These are phyloP conservation scores for Calycina herbarum DNA, from an alignment of 2,329 filamentous ascomycete genomes.

Conservation along the genomic window DNA sequence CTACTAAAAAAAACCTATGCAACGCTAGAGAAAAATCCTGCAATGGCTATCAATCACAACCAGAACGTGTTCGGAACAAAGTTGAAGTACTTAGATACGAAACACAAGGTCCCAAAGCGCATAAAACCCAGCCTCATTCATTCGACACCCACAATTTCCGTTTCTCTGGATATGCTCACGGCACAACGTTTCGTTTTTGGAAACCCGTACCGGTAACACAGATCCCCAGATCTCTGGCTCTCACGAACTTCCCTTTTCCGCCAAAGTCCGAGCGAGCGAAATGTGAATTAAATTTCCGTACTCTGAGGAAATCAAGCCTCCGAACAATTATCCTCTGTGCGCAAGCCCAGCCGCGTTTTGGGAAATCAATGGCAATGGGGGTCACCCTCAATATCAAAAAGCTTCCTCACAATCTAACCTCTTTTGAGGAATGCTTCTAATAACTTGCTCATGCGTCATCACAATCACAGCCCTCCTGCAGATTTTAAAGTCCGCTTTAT, in stretches of 20 bases:
- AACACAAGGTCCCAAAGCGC: not conserved
- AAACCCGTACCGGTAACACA: not conserved
- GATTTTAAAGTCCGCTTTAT: not conserved
- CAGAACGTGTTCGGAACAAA: not conserved
- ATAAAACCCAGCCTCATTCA: not conserved
- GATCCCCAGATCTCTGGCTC: not conserved
- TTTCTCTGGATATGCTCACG: not conserved
- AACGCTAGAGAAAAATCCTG: not conserved
- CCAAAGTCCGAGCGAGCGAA: slow-evolving; percentile 1
- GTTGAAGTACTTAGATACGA: not conserved
- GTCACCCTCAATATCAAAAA: not conserved
- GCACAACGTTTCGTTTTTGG: not conserved
- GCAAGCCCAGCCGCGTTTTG: not conserved
- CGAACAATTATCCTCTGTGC: not conserved
- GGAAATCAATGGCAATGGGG: not conserved
- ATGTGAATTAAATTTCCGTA: not conserved
- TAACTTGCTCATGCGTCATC: slow-evolving; percentile 4
- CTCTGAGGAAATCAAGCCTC: not conserved
- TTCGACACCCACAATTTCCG: not conserved
- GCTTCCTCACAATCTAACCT: not conserved
- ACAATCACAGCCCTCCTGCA: not conserved
- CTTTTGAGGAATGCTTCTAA: not conserved
- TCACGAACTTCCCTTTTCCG: not conserved
- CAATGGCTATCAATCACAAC: slow-evolving; percentile 6
- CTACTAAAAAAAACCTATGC: not conserved